phyloP scores from a whole-genome alignment of 345 rosid species.

The Sonneratia alba region DNA sequence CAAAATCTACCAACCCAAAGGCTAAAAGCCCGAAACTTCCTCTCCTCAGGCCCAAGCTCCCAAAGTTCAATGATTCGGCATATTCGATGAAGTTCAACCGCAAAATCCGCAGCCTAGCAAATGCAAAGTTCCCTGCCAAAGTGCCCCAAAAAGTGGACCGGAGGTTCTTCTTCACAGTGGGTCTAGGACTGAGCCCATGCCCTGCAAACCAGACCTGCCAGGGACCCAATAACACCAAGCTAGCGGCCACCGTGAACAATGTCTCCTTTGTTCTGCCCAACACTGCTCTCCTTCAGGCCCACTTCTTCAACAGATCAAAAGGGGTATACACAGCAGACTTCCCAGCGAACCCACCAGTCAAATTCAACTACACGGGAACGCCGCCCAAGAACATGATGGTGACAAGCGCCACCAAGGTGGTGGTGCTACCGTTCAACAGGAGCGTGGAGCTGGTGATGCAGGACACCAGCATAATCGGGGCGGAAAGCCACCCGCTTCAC shows the following conservation, averaged over 20 bases:
- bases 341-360: slow-evolving; percentile 34
- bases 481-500: slow-evolving; percentile 51
- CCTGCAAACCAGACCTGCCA: slow-evolving; percentile 29
- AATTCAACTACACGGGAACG: slow-evolving; percentile 46
- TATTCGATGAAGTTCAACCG: slow-evolving; percentile 23
- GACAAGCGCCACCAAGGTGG: slow-evolving; percentile 34
- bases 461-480: slow-evolving; percentile 37
- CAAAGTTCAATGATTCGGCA: slow-evolving; percentile 34
- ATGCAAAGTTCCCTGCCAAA: slow-evolving; percentile 32
- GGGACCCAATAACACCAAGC: slow-evolving; percentile 38
- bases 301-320: slow-evolving; percentile 31
- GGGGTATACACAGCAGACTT: slow-evolving; percentile 41
- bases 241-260: slow-evolving; percentile 36
- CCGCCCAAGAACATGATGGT: slow-evolving; percentile 30
- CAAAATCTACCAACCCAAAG: slow-evolving; percentile 12
- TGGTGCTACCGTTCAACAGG: slow-evolving; percentile 24
- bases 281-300: slow-evolving; percentile 36
- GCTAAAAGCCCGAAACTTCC: slow-evolving; percentile 21
- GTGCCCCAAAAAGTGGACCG: slow-evolving; percentile 33
- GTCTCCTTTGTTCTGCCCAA: slow-evolving; percentile 38
- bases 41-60: slow-evolving; percentile 28
- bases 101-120: slow-evolving; percentile 35
- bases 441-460: slow-evolving; percentile 48
- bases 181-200: slow-evolving; percentile 37
- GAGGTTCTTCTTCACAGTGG: slow-evolving; percentile 42